Base-by-base conservation (phyloP, 2,329 filamentous ascomycete species). In the Lecanosticta acicola region DNA sequence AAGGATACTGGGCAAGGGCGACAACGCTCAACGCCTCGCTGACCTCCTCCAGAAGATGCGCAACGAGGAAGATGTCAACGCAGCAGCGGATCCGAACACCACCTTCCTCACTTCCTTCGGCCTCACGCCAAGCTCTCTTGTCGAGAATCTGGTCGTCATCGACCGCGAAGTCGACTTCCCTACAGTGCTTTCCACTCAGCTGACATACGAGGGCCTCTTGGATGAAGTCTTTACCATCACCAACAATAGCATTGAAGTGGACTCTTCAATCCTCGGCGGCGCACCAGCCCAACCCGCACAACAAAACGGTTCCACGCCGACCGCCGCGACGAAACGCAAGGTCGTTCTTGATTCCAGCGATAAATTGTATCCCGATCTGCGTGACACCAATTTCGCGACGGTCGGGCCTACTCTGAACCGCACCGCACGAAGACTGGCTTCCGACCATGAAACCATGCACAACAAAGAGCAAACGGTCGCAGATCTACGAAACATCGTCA, bases 111-210 rank as follows among this genome's bases (percentile, higher is more conserved):
- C 73, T 2, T 69, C 72, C 7, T 73, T 83, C 36, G 85, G 85
- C 4, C 73, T 94, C 19, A 83, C 87, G 9, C 91, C 93, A 10
- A 97, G 93, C 66, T 85, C 85, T 9, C 83, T 83, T 4, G 86
- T 89, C 39, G 93, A 98, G 66, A 94, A 85, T 61, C 74, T 96
- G 49, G 90, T 98, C 59, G 85, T 98, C 50, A 89, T 98, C 45
- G 93, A 98, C 66, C 85, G 93, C 40, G 90, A 96, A 64, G 85
- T 95, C 45, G 93, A 98, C 66, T 89, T 93, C 60, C 87, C 91
- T 13, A 96, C 93, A 1, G 84, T 86, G 0, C 76, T 98, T 13
- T 81, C 98, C 43, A 97, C 91, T 0, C 93, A 98, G 65, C 73
- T 98, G 51, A 98, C 93, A 1, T 98, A 98, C 61, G 91, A 98